phyloP scores from a whole-genome alignment of 202 grass and related monocot species.

The Cymbopogon flexuosus region DNA sequence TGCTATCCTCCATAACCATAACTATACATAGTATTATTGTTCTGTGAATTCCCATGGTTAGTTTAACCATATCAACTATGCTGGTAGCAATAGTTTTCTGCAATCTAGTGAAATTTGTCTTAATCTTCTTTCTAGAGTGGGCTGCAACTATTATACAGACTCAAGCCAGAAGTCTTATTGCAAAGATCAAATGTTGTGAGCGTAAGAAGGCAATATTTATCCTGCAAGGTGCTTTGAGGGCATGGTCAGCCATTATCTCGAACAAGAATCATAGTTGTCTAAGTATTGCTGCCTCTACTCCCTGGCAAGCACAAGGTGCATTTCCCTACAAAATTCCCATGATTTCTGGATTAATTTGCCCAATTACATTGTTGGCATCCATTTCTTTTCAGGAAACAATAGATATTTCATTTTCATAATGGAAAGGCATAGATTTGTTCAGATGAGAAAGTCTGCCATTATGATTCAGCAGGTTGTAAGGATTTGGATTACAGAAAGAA shows the following conservation, averaged over 20 bases:
- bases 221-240: slow-evolving; percentile 41
- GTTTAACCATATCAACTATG: background rate
- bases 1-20: background rate
- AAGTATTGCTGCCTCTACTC: slow-evolving; percentile 4
- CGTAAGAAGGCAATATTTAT: slow-evolving; percentile 36
- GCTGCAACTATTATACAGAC: slow-evolving; percentile 49
- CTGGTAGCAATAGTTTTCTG: slow-evolving; percentile 11
- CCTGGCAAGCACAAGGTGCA: slow-evolving; percentile 26
- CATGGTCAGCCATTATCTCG: slow-evolving; percentile 31
- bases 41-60: slow-evolving; percentile 5
- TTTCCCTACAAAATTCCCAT: background rate
- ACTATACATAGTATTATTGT: background rate
- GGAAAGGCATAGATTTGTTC: slow-evolving; percentile 55
- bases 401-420: slow-evolving; percentile 42
- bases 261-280: slow-evolving; percentile 7
- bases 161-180: slow-evolving; percentile 37
- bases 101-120: slow-evolving; percentile 1
- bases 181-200: slow-evolving; percentile 38
- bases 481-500: slow-evolving; percentile 41
- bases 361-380: background rate
- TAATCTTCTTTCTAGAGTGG: slow-evolving; percentile 31
- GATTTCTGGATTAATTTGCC: background rate
- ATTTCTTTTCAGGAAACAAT: slow-evolving; percentile 33
- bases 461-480: slow-evolving; percentile 46
- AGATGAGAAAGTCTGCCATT: slow-evolving; percentile 43